These are phyloP conservation scores for Leccinum subgranulosum DNA, from an alignment of 768 basidiomycete species.

Conservation along the genomic window DNA sequence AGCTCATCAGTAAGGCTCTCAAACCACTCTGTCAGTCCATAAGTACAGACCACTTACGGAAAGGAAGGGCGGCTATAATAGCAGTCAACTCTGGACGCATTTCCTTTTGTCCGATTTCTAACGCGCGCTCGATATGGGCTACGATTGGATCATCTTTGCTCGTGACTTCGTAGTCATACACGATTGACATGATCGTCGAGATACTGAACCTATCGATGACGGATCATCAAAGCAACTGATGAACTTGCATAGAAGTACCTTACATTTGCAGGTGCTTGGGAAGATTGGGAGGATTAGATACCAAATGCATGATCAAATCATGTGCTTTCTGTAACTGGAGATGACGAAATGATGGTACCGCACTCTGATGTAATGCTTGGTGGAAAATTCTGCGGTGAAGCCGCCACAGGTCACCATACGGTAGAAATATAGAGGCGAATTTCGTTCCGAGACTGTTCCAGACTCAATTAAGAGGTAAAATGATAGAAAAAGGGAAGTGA, in stretches of 20 bases:
- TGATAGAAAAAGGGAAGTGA: neutral
- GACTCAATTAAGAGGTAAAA: neutral
- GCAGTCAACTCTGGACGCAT: constrained; percentile 17
- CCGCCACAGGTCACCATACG: no score
- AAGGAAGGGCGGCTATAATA: constrained; percentile 11
- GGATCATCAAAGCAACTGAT: neutral
- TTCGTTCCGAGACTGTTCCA: constrained; percentile 19
- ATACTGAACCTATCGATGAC: constrained; percentile 13
- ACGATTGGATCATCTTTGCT: constrained; percentile 21
- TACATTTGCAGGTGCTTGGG: constrained; percentile 20
- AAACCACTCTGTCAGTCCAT: neutral
- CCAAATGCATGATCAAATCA: constrained; percentile 28
- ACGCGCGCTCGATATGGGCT: constrained; percentile 9
- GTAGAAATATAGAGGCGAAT: constrained; percentile 1
- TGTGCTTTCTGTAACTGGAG: constrained; percentile 33
- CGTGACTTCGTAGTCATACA: constrained; percentile 20
- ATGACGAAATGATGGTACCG: constrained; percentile 27
- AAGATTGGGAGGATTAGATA: constrained; percentile 21
- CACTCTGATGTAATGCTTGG: neutral
- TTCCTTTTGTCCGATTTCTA: constrained; percentile 5
- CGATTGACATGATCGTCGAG: constrained; percentile 22
- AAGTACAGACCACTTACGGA: constrained; percentile 8
- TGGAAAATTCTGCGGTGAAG: neutral
- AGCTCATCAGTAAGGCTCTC: neutral
- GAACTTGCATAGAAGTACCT: neutral